phyloP scores from a whole-genome alignment of 2,329 filamentous ascomycete genomes.

The Calonectria naviculata region DNA sequence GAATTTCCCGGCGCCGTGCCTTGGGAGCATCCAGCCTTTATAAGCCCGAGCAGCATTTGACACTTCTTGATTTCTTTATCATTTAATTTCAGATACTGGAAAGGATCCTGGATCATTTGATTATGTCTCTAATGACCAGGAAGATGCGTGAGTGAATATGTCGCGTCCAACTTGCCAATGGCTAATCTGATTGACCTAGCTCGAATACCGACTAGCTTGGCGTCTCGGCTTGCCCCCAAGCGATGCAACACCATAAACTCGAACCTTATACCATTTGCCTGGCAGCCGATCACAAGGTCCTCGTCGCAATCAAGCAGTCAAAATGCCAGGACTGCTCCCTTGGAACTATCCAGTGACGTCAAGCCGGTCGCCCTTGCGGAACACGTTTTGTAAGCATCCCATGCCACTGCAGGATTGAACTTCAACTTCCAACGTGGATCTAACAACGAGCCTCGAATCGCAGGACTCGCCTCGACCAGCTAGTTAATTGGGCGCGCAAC shows the following conservation, averaged over 20 bases:
- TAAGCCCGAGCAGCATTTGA: background rate
- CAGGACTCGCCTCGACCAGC: slow-evolving; percentile 63
- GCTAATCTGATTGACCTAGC: no score
- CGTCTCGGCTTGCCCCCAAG: no score
- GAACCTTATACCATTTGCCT: no score
- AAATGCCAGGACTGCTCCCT: background rate
- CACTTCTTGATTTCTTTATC: background rate
- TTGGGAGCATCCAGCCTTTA: background rate
- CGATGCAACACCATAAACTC: background rate
- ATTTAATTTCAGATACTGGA: background rate
- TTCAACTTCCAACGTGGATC: background rate
- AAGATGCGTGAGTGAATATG: no score
- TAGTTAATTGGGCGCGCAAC: slow-evolving; percentile 68
- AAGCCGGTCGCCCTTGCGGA: background rate
- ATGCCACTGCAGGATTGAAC: background rate
- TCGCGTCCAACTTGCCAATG: no score
- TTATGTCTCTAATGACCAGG: background rate
- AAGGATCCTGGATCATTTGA: background rate
- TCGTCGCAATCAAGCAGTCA: background rate
- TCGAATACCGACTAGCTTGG: no score
- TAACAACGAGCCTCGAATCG: background rate
- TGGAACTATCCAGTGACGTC: background rate
- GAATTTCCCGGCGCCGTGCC: slow-evolving; percentile 21
- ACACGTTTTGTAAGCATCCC: background rate
- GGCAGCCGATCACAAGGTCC: no score